These are phyloP conservation scores for Obelidium mucronatum DNA, from an alignment of 192 early-diverging fungal genomes.

Conservation along the genomic window DNA sequence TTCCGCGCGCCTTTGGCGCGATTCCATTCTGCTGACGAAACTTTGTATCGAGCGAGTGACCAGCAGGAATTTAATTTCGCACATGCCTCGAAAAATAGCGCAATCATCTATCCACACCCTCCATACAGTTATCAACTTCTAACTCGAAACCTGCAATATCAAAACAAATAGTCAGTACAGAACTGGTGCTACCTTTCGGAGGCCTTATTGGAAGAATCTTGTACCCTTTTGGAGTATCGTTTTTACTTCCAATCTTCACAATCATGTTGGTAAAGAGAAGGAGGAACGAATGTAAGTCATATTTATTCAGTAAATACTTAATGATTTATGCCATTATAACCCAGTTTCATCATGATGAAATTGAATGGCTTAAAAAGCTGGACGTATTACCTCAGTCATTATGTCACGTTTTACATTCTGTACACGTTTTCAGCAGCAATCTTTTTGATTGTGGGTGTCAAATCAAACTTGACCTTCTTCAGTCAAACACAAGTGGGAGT, in stretches of 20 bases:
- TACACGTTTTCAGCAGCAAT: slow-evolving; percentile 21
- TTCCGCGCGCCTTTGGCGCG: no score
- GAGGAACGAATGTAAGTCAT: slow-evolving; percentile 61
- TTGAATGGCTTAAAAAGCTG: slow-evolving; percentile 73
- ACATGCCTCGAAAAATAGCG: no score
- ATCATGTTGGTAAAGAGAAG: slow-evolving; percentile 78
- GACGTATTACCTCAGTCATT: slow-evolving; percentile 55
- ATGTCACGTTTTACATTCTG: slow-evolving; percentile 37
- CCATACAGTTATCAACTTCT: no score
- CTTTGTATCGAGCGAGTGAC: no score
- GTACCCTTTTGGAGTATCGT: slow-evolving; percentile 80
- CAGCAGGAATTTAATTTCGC: no score
- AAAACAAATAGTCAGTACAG: slow-evolving; percentile 39
- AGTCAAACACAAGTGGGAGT: slow-evolving; percentile 58
- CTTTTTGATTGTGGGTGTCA: slow-evolving; percentile 68
- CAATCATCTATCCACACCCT: no score
- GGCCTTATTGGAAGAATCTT: slow-evolving; percentile 69
- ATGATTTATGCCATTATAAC: no score
- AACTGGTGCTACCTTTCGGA: slow-evolving; percentile 59
- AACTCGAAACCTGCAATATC: no score
- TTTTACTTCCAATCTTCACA: slow-evolving; percentile 74
- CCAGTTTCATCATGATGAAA: slow-evolving; percentile 63
- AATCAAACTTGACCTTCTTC: slow-evolving; percentile 70
- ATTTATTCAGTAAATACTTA: no score
- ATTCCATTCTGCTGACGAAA: no score